A percentile compares a stretch with the other conserved stretches of the same genome.
Conservation (phyloP, 305 asterid genomes). For the Rubia tinctorum region DNA sequence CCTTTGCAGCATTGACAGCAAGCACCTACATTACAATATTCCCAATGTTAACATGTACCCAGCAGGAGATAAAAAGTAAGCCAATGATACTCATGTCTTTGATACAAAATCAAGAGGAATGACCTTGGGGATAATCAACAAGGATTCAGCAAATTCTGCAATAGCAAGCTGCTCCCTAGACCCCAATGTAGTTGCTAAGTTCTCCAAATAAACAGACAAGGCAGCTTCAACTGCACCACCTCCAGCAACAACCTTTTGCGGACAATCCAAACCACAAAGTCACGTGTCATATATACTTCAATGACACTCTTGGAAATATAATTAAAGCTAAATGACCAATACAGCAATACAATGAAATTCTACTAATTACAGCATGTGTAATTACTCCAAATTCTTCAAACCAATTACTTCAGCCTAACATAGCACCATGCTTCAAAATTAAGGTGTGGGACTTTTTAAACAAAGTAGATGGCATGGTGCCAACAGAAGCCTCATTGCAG, state of each 20-base stretch:
- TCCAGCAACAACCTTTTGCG: conserved; percentile 83
- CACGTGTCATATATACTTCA: background rate
- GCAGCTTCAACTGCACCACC: conserved; percentile 99
- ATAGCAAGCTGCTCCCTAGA: conserved; percentile 97
- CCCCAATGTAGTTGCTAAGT: conserved; percentile 90
- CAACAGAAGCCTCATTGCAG: too few relatives aligned
- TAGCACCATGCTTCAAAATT: background rate
- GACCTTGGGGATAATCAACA: conserved; percentile 90
- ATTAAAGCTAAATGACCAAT: background rate
- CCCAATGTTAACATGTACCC: background rate
- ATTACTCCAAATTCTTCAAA: background rate
- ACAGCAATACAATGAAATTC: background rate
- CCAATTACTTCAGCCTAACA: too few relatives aligned
- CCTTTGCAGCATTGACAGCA: conserved; percentile 98
- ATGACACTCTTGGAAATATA: background rate
- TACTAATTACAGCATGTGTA: too few relatives aligned
- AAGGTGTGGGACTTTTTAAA: too few relatives aligned
- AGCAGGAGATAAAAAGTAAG: background rate
- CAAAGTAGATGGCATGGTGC: too few relatives aligned
- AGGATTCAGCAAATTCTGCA: conserved; percentile 93
- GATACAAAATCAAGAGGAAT: conserved; percentile 9
- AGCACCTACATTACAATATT: conserved; percentile 57
- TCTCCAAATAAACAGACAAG: conserved; percentile 87
- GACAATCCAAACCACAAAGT: background rate
- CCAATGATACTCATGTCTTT: conserved; percentile 1